Percentiles rank a stretch among this genome's conserved stretches.
phyloP scores from a whole-genome alignment of 108 stramenopile genomes.

The Skeletonema marinoi region DNA sequence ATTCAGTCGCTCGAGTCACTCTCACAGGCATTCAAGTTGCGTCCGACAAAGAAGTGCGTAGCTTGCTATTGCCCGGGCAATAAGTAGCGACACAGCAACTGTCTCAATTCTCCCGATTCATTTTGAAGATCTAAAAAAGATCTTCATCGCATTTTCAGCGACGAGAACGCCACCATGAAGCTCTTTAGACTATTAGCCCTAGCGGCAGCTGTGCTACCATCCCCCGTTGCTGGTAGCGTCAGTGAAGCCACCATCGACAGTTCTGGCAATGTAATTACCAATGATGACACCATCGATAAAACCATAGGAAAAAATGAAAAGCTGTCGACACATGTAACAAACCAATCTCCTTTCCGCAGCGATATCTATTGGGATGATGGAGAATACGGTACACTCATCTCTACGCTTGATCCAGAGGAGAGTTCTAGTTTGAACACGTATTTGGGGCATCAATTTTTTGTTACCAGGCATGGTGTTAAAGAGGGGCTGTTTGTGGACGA shows the following conservation, averaged over 20 bases:
- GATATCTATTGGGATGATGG: slow-evolving; percentile 72
- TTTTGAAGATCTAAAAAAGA: too few species aligned
- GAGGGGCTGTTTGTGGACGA: slow-evolving; percentile 59
- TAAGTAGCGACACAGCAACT: too few species aligned
- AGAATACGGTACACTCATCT: slow-evolving; percentile 39
- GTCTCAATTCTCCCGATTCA: too few species aligned
- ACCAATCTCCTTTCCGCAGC: slow-evolving; percentile 36
- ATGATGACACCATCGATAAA: background rate
- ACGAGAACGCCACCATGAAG: background rate
- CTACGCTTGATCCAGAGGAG: slow-evolving; percentile 44
- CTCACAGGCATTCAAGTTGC: too few species aligned
- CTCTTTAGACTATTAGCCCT: background rate
- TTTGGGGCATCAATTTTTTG: slow-evolving; percentile 56
- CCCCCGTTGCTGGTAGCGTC: background rate
- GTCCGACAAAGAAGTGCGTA: too few species aligned
- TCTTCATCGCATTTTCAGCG: too few species aligned
- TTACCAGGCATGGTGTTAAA: slow-evolving; percentile 67
- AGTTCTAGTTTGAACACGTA: slow-evolving; percentile 30
- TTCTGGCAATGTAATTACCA: background rate
- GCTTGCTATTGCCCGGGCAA: too few species aligned
- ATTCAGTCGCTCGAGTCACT: too few species aligned
- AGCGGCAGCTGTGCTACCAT: background rate
- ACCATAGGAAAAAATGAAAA: background rate
- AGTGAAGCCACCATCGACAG: slow-evolving; percentile 1
- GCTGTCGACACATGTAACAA: background rate